Evolutionary conservation across 2,329 filamentous ascomycete species (phyloP).

Genomic region (Paecilomyces sp.): DNA sequence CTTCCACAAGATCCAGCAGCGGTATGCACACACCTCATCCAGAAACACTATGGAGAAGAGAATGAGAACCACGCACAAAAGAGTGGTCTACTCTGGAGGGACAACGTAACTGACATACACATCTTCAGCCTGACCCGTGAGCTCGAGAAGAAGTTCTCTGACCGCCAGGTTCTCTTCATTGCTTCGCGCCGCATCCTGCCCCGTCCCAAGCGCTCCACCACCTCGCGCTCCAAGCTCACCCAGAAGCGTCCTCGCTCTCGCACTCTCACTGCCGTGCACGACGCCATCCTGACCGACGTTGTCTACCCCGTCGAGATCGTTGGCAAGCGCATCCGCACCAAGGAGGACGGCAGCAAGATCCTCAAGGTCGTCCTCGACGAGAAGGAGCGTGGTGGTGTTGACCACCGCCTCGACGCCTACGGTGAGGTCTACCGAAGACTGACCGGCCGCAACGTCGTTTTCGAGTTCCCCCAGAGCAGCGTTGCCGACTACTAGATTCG

Average conservation of each 20-base stretch:
- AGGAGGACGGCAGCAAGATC: conserved; percentile 97
- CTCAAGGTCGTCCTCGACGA: conserved; percentile 99
- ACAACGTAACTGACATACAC: not conserved
- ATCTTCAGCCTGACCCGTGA: conserved; percentile 83
- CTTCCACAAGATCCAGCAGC: conserved; percentile 99
- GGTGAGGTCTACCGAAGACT: conserved; percentile 98
- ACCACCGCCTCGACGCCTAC: conserved; percentile 99
- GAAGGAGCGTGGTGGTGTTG: conserved; percentile 99
- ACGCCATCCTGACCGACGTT: conserved; percentile 94
- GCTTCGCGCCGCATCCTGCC: conserved; percentile 98
- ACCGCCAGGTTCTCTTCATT: conserved; percentile 98
- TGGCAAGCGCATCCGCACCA: conserved; percentile 96
- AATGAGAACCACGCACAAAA: not conserved
- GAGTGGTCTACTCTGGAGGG: not conserved
- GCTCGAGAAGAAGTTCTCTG: conserved; percentile 99
- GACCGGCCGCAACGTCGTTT: conserved; percentile 92
- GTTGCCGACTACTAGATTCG: conserved; percentile 68
- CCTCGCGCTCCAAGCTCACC: conserved; percentile 90
- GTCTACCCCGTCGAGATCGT: conserved; percentile 99
- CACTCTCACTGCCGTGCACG: conserved; percentile 97
- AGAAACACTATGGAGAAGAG: not conserved
- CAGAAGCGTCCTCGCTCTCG: conserved; percentile 98
- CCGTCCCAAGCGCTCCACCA: conserved; percentile 96
- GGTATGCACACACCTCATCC: conserved; percentile 59
- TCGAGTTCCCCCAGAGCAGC: conserved; percentile 92